These are phyloP conservation scores for Botrytis fabae DNA, from an alignment of 2,329 filamentous ascomycete genomes.

Conservation along the genomic window DNA sequence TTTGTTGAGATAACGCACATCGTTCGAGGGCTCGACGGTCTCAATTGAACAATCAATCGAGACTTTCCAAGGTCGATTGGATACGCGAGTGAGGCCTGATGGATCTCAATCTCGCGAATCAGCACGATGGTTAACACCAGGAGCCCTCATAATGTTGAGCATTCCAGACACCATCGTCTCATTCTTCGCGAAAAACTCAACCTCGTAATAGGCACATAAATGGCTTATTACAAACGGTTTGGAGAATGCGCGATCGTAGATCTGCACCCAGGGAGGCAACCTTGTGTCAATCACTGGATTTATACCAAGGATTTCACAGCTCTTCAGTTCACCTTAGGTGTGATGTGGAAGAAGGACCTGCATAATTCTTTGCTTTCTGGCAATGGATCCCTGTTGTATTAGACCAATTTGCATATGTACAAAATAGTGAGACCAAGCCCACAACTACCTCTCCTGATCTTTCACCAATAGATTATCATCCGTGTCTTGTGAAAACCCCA, in stretches of 20 bases:
- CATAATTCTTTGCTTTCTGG: slow-evolving; percentile 15
- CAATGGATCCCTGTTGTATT: slow-evolving; percentile 15
- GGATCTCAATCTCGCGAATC: background rate
- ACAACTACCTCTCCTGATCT: background rate
- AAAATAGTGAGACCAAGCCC: slow-evolving; percentile 23
- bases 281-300: slow-evolving; percentile 18
- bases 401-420: slow-evolving; percentile 22
- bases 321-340: background rate
- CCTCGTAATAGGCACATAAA: background rate
- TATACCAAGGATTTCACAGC: background rate
- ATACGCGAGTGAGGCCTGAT: slow-evolving; percentile 3
- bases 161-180: slow-evolving; percentile 16
- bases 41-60: slow-evolving; percentile 13
- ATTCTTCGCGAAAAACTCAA: slow-evolving; percentile 20
- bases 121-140: background rate
- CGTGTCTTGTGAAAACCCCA: slow-evolving; percentile 26
- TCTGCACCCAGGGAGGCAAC: slow-evolving; percentile 15
- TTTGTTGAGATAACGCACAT: slow-evolving; percentile 6
- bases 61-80: background rate
- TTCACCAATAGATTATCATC: slow-evolving; percentile 19
- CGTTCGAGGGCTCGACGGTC: background rate
- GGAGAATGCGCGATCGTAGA: slow-evolving; percentile 20
- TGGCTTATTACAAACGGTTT: slow-evolving; percentile 15
- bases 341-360: slow-evolving; percentile 17
- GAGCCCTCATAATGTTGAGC: slow-evolving; percentile 6